phyloP scores from a whole-genome alignment of 768 basidiomycete species.

The Rhodotorula sphaerocarpa region DNA sequence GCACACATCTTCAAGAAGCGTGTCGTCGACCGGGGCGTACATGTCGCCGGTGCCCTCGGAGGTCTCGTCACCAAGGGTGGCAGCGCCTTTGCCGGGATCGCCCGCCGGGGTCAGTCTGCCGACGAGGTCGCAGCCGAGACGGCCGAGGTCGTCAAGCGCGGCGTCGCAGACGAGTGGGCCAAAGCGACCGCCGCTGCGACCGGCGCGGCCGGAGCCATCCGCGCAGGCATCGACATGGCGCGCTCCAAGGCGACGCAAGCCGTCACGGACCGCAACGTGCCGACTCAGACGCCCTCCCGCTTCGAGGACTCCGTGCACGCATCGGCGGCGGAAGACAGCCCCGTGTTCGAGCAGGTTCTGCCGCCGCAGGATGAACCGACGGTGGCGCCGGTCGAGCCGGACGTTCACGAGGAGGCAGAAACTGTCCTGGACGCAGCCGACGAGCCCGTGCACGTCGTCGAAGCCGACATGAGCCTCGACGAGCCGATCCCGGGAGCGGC shows the following conservation, averaged over 20 bases:
- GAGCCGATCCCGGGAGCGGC: too few relatives aligned
- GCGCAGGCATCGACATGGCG: slow-evolving; percentile 1
- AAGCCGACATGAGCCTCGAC: too few relatives aligned
- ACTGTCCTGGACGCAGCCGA: background rate
- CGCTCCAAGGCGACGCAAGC: background rate
- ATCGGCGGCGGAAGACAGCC: background rate
- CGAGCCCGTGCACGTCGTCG: too few relatives aligned
- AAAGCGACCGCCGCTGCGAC: slow-evolving; percentile 7
- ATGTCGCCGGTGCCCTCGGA: slow-evolving; percentile 47
- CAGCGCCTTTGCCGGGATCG: background rate
- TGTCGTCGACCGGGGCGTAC: slow-evolving; percentile 66
- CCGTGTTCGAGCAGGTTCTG: background rate
- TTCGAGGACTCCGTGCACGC: background rate
- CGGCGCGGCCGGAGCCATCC: background rate
- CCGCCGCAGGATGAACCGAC: background rate
- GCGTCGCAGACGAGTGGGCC: background rate
- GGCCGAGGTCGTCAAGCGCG: background rate
- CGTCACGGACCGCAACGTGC: background rate
- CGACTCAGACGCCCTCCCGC: background rate
- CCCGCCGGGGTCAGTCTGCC: background rate
- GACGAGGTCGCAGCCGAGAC: background rate
- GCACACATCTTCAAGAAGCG: slow-evolving; percentile 82
- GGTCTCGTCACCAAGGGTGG: slow-evolving; percentile 3
- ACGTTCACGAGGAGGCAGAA: too few relatives aligned
- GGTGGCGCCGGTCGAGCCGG: too few relatives aligned